phyloP scores from a whole-genome alignment of 306 rosid species.

The Dryas octopetala region DNA sequence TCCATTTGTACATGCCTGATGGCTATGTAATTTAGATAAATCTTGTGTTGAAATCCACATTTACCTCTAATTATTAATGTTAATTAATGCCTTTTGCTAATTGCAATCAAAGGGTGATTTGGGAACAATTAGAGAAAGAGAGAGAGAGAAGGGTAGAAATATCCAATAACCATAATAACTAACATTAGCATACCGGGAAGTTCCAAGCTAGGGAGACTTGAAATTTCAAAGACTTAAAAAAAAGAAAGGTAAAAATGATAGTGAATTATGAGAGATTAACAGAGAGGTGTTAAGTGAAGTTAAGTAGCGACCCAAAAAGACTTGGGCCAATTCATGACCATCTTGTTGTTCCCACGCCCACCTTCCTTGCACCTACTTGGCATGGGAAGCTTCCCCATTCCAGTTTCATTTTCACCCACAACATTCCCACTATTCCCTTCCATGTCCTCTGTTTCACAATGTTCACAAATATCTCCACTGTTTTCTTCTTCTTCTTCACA shows the following conservation, averaged over 20 bases:
- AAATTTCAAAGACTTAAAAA: slow-evolving; percentile 22
- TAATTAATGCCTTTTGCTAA: neutral
- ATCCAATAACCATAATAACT: slow-evolving; percentile 59
- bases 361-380: slow-evolving; percentile 67
- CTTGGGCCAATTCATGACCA: slow-evolving; percentile 37
- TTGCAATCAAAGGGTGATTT: neutral
- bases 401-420: slow-evolving; percentile 44
- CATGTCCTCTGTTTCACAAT: slow-evolving; percentile 26
- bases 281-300: slow-evolving; percentile 5
- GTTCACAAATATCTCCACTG: slow-evolving; percentile 13
- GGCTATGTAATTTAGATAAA: too few species aligned
- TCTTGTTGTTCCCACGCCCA: slow-evolving; percentile 41
- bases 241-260: slow-evolving; percentile 5
- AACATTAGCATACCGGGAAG: slow-evolving; percentile 42
- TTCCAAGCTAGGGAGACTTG: slow-evolving; percentile 28
- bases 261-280: slow-evolving; percentile 17
- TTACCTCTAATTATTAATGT: neutral
- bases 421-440: slow-evolving; percentile 37
- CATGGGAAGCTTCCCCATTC: slow-evolving; percentile 35
- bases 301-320: slow-evolving; percentile 39
- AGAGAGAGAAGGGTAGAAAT: slow-evolving; percentile 23
- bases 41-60: too few species aligned
- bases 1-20: too few species aligned
- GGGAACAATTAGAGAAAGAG: slow-evolving; percentile 1
- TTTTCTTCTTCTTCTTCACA: neutral